A percentile compares a stretch with the other conserved stretches of the same genome.
phyloP scores from a whole-genome alignment of 441 rosid species.

The Erodium trifolium region DNA sequence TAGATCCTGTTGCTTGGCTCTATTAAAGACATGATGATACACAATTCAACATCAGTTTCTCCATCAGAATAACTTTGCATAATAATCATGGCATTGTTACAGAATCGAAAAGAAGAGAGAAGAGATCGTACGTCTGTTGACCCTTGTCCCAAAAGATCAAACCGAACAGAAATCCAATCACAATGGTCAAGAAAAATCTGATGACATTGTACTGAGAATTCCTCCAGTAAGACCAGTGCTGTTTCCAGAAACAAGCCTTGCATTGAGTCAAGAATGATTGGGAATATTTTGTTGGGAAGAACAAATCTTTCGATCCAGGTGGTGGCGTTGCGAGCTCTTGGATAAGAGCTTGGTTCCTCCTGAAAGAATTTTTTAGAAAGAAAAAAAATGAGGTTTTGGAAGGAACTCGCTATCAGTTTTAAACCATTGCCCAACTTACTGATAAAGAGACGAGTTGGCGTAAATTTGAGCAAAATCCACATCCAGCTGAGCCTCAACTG shows the following conservation, averaged over 20 bases:
- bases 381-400: neutral
- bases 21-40: neutral
- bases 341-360: constrained; percentile 70
- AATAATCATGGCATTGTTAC: too few species aligned
- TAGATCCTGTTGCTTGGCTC: constrained; percentile 15
- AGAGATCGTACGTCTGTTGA: constrained; percentile 37
- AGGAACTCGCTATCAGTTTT: neutral
- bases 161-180: constrained; percentile 59
- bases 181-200: constrained; percentile 53
- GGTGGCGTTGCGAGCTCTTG: constrained; percentile 44
- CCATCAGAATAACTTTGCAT: neutral
- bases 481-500: constrained; percentile 52
- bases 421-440: constrained; percentile 25
- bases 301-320: constrained; percentile 54
- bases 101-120: neutral
- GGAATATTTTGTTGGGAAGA: constrained; percentile 52
- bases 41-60: neutral
- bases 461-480: constrained; percentile 53
- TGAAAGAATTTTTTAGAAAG: constrained; percentile 16
- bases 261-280: constrained; percentile 56
- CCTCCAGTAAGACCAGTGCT: constrained; percentile 72
- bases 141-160: constrained; percentile 74
- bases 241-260: constrained; percentile 77
- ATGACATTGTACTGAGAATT: constrained; percentile 71
- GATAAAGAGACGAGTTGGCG: constrained; percentile 51